phyloP scores from a whole-genome alignment of 306 rosid species.

The Spatholobus suberectus region DNA sequence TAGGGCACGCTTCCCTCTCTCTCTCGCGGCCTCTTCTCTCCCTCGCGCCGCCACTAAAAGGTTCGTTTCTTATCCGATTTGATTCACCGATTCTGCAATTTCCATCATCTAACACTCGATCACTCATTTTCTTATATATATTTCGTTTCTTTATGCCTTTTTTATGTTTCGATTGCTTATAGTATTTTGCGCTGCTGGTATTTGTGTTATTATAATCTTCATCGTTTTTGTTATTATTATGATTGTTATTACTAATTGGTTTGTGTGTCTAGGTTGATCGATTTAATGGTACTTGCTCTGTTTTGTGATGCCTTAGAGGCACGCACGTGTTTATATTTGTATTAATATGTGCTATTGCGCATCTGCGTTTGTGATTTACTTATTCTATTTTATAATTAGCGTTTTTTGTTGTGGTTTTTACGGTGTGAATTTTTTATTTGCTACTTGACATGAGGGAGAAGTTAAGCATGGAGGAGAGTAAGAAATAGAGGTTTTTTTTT shows the following conservation, averaged over 20 bases:
- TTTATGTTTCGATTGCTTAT: neutral
- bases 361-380: neutral
- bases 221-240: neutral
- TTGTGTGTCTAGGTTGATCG: neutral
- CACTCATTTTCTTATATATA: neutral
- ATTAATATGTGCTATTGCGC: neutral
- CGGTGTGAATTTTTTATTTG: conserved; percentile 24
- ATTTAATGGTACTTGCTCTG: neutral
- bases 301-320: conserved; percentile 8
- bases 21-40: conserved; percentile 12
- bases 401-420: neutral
- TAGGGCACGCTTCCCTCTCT: conserved; percentile 30
- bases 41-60: neutral
- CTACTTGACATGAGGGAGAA: conserved; percentile 28
- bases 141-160: neutral
- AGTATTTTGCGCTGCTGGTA: neutral
- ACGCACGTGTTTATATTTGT: neutral
- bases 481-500: neutral
- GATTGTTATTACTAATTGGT: neutral
- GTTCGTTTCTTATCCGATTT: neutral
- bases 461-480: neutral
- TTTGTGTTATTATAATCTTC: neutral
- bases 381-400: conserved; percentile 18
- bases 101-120: neutral
- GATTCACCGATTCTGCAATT: neutral